Evolutionary conservation across 495 filamentous ascomycete species (phyloP), one percentile per base, ranked within the genome.

Genomic region (Friedmanniomyces simplex): DNA sequence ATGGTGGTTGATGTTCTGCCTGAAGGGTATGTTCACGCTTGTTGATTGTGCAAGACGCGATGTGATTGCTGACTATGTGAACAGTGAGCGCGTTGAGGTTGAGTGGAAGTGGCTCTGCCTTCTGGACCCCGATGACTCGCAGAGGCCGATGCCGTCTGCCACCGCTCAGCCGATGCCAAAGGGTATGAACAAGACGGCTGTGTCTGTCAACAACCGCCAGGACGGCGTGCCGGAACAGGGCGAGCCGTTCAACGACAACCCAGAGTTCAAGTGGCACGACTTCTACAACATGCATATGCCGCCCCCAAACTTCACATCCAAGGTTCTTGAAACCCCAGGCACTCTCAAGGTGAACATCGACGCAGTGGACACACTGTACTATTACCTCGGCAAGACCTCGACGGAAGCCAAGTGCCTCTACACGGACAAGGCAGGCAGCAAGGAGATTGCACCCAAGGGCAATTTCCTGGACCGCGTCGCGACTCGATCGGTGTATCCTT

Each of bases 351-450:
- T 93, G 50, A 80, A 91, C 63, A 64, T 95, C 20, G 66, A 71
- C 59, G 82, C 83, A 67, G 74, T 80, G 11, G 81, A 89, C 55
- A 82, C 86, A 63, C 71, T 95, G 54, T 98, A 91, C 91, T 82
- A 87, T 71, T 98, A 96, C 69, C 77, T 98, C 61, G 88, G 87
- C 18, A 79, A 82, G 65, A 80, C 76, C 49, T 96, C 91, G 46
- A 97, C 93, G 20, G 93, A 98, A 67, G 86, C 89, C 65, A 90
- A 84, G 71, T 85, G 88, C 45, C 87, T 95, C 67, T 98, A 89
- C 74, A 95, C 93, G 28, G 86, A 93, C 61, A 84, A 94, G 74
- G 82, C 78, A 58, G 72, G 72, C 39, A 82, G 79, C 47, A 60
- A 73, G 58, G 61, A 53, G 43, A 74, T 84, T 60, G 83, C 81